Base-by-base conservation (phyloP, 1,284 basidiomycete genomes). In the Ganoderma boninense region DNA sequence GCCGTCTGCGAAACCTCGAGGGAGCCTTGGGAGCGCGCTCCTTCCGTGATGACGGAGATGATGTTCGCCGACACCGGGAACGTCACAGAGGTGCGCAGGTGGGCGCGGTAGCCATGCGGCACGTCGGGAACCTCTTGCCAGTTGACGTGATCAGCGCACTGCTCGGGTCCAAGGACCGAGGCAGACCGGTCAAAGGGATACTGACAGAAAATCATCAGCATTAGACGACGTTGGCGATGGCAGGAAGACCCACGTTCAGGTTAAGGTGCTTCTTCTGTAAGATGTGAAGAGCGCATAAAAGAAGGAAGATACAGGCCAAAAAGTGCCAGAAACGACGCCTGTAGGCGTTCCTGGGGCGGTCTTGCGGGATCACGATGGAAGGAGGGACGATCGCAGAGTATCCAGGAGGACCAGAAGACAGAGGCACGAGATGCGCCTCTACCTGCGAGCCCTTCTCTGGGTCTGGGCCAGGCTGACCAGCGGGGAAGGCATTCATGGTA, bases 41-140 rank as follows among this genome's bases (percentile, higher is more conserved):
- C 80, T 13, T 71, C 72, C 29, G 74, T 52, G 16, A 78, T 16
- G 68, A 81, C 74, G 67, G 78, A 75, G 13, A 80, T 68, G 49
- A 75, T 57, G 59, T 78, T 72, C 1, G 77, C 75, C 38, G 69
- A 44, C n/a, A 79, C 14, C 1, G 79, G 77, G 7, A 79, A 71
- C 5, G 74, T 65, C 38, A 80, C 62, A 20, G 73, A 73, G 0
- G 76, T 44, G 13, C 60, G 62, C 16, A 65, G 63, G 43, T 66
- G 70, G 29, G 44, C 56, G 10, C 57, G 57, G 23, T 60, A 60
- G 10, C 57, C 57, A 18, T 13, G 20, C 35, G 57, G 57, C 35
- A 40, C 57, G 32, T 60, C 57, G 1, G 35, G 8, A 40, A 40
- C 57, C 35, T 60, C 35, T 20, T 60, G 35, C 57, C 57, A 60